These are phyloP conservation scores for Neocucurbitaria cava DNA, from an alignment of 2,329 filamentous ascomycete species.

Conservation along the genomic window DNA sequence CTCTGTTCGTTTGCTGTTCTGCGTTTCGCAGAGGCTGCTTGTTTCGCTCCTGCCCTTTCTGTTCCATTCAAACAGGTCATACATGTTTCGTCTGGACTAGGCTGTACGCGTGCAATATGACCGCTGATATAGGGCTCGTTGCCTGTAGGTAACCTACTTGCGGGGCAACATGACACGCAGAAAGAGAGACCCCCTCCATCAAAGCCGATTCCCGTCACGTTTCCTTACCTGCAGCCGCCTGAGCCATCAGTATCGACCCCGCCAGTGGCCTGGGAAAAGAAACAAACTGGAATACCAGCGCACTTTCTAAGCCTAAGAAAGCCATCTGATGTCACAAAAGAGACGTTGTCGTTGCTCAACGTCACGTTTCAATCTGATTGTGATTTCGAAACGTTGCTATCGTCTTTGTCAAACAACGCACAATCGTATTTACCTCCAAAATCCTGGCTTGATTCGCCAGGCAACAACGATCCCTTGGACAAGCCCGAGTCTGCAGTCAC, in stretches of 20 bases:
- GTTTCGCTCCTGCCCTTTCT: conserved; percentile 21
- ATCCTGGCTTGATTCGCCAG: conserved; percentile 40
- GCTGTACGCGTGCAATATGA: conserved; percentile 32
- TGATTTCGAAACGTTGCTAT: conserved; percentile 50
- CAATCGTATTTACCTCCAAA: conserved; percentile 49
- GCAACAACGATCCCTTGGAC: conserved; percentile 36
- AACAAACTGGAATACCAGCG: conserved; percentile 50
- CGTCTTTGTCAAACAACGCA: conserved; percentile 39
- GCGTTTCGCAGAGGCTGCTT: conserved; percentile 11
- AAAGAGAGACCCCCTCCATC: conserved; percentile 57
- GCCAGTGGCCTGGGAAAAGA: conserved; percentile 43
- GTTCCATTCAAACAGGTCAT: conserved; percentile 24
- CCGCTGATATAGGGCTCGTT: conserved; percentile 35
- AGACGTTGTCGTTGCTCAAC: conserved; percentile 53
- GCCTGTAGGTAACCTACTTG: conserved; percentile 44
- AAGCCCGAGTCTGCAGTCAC: conserved; percentile 30
- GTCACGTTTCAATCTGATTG: conserved; percentile 48
- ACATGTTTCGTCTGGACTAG: conserved; percentile 37
- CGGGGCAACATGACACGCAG: conserved; percentile 48
- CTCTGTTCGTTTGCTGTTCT: neutral
- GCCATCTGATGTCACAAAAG: conserved; percentile 49
- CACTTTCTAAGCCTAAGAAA: conserved; percentile 54
- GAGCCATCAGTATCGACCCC: conserved; percentile 29
- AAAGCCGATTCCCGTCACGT: conserved; percentile 58
- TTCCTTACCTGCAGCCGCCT: conserved; percentile 56